Percentiles rank a stretch among this genome's conserved stretches.
phyloP scores from a whole-genome alignment of 2,329 filamentous ascomycete genomes.

The Emericellopsis atlantica region DNA sequence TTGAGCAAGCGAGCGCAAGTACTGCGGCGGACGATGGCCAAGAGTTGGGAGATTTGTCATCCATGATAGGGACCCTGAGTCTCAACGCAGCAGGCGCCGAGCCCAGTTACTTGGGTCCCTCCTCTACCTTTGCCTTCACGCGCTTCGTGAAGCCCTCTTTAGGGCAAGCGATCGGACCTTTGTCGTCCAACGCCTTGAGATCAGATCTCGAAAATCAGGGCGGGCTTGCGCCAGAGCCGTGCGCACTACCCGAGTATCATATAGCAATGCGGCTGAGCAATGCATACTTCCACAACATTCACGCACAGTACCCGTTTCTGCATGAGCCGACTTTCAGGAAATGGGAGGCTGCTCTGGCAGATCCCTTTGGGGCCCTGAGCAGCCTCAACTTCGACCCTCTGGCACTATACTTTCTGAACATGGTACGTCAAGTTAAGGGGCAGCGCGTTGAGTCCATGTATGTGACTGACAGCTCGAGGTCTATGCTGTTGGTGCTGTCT shows the following conservation, averaged over 20 bases:
- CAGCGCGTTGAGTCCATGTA: not conserved
- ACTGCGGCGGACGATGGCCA: not conserved
- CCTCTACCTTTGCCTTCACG: not conserved
- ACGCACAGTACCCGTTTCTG: slow-evolving; percentile 22
- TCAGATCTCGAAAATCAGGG: not conserved
- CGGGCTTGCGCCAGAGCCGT: not conserved
- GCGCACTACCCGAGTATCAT: not conserved
- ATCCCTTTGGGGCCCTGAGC: slow-evolving; percentile 3
- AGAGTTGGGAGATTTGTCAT: slow-evolving; percentile 1
- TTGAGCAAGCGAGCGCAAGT: not conserved
- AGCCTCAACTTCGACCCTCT: not conserved
- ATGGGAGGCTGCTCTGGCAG: slow-evolving; percentile 14
- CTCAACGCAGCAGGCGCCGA: not conserved
- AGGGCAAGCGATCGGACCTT: not conserved
- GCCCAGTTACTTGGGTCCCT: not conserved
- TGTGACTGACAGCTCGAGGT: slow-evolving; percentile 1
- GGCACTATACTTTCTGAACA: slow-evolving; percentile 8
- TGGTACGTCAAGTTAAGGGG: not conserved
- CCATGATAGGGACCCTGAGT: slow-evolving; percentile 14
- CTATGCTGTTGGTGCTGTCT: slow-evolving; percentile 6
- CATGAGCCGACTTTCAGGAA: slow-evolving; percentile 17
- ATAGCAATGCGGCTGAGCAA: slow-evolving; percentile 1
- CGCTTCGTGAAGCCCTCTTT: not conserved
- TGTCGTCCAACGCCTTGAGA: not conserved
- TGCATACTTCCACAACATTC: slow-evolving; percentile 22